A percentile compares a stretch with the other conserved stretches of the same genome.
Conservation (phyloP, 331 rosid genomes). For the Telfairia occidentalis region DNA sequence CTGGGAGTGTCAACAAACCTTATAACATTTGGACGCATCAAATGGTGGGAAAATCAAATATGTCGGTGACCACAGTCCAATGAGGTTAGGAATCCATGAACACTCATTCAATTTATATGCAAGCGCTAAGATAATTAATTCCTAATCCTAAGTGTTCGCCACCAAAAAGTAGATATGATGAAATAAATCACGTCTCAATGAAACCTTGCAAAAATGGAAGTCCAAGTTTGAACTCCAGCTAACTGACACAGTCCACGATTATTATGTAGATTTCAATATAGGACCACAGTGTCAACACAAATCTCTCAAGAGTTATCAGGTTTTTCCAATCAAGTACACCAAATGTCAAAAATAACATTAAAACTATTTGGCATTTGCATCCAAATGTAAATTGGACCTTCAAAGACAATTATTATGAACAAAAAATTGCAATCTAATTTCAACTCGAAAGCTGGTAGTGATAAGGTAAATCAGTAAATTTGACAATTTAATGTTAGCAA, state of each 20-base stretch:
- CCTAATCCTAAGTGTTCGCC: neutral
- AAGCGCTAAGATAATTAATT: neutral
- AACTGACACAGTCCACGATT: neutral
- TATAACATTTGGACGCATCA: neutral
- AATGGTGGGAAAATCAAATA: neutral
- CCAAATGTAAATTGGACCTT: neutral
- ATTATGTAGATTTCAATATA: neutral
- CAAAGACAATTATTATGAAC: neutral
- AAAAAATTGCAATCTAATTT: neutral
- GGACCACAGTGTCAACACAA: neutral
- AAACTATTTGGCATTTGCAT: neutral
- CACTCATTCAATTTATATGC: neutral
- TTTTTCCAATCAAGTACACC: too few species aligned
- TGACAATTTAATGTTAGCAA: neutral
- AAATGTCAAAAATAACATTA: neutral
- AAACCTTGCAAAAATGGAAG: neutral
- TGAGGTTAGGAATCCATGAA: neutral
- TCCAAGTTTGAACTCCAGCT: neutral
- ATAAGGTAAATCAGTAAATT: neutral
- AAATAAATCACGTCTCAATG: neutral
- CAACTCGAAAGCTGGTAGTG: neutral
- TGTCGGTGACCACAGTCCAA: neutral
- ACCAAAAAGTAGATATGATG: neutral
- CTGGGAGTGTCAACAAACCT: neutral
- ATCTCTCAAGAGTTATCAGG: neutral